Evolutionary conservation across 805 yeast genomes (phyloP).

Genomic region (Hanseniaspora guilliermondii): DNA sequence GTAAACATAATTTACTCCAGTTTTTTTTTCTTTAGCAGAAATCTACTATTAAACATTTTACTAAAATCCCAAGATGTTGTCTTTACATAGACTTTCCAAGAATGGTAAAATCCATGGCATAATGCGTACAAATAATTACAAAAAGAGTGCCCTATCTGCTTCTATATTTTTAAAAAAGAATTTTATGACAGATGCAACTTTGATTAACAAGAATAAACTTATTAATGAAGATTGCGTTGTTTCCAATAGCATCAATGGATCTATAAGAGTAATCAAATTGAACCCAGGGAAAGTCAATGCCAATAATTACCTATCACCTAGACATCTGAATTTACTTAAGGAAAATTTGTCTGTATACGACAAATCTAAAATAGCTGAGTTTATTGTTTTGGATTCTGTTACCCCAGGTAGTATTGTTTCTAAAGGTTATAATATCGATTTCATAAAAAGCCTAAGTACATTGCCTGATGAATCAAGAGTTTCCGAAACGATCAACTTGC

Average conservation of each 20-base stretch:
- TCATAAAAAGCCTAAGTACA: background rate
- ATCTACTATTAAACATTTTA: too few species aligned
- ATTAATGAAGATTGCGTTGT: background rate
- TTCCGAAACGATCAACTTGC: background rate
- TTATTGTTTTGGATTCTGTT: constrained; percentile 1
- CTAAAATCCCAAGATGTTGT: background rate
- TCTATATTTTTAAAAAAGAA: background rate
- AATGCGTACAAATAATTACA: background rate
- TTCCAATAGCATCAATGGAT: background rate
- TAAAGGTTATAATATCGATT: background rate
- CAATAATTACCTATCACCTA: background rate
- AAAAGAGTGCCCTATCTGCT: background rate
- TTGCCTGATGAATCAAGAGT: constrained; percentile 1
- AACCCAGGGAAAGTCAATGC: background rate
- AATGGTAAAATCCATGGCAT: background rate
- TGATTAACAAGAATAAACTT: constrained; percentile 6
- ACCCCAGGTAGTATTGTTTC: constrained; percentile 6
- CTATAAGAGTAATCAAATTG: background rate
- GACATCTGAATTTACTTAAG: background rate
- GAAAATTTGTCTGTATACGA: background rate
- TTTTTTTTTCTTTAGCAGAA: too few species aligned
- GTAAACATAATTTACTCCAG: too few species aligned
- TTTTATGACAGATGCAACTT: constrained; percentile 5
- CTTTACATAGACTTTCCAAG: background rate
- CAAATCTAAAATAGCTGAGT: constrained; percentile 1